These are phyloP conservation scores for Azolla pinnata DNA, from an alignment of 75 land plant species.

Conservation along the genomic window DNA sequence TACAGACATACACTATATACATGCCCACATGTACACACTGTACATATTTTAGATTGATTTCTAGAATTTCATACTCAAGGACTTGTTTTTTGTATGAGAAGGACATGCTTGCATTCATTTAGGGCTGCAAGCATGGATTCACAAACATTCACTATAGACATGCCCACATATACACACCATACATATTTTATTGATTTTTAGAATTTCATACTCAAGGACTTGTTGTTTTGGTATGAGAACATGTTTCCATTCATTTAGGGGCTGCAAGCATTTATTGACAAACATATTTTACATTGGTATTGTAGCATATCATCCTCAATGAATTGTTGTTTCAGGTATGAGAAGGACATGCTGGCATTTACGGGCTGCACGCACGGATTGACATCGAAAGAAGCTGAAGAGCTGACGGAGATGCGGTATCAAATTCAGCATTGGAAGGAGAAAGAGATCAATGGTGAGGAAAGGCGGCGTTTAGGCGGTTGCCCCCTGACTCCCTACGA, in stretches of 20 bases:
- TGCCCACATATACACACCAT: too few species aligned
- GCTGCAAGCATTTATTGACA: too few species aligned
- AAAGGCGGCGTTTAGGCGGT: constrained; percentile 71
- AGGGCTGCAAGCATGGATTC: constrained; percentile 75
- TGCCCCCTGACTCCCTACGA: constrained; percentile 94
- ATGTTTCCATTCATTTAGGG: too few species aligned
- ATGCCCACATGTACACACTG: too few species aligned
- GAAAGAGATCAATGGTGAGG: constrained; percentile 86
- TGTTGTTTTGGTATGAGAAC: too few species aligned
- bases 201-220: too few species aligned
- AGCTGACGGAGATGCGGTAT: constrained; percentile 66
- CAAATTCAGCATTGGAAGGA: constrained; percentile 94
- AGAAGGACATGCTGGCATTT: constrained; percentile 97
- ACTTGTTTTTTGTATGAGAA: constrained; percentile 49
- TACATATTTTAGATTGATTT: too few species aligned
- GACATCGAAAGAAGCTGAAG: constrained; percentile 61
- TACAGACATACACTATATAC: too few species aligned
- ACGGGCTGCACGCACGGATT: constrained; percentile 86
- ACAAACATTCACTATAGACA: too few species aligned
- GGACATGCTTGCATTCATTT: constrained; percentile 93
- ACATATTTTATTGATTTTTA: too few species aligned
- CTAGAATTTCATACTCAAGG: too few species aligned
- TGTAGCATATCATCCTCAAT: background rate
- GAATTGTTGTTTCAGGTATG: constrained; percentile 39
- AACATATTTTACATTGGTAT: too few species aligned